These are phyloP conservation scores for Solanum bukasovii DNA, from an alignment of 257 asterid genomes.

Conservation along the genomic window DNA sequence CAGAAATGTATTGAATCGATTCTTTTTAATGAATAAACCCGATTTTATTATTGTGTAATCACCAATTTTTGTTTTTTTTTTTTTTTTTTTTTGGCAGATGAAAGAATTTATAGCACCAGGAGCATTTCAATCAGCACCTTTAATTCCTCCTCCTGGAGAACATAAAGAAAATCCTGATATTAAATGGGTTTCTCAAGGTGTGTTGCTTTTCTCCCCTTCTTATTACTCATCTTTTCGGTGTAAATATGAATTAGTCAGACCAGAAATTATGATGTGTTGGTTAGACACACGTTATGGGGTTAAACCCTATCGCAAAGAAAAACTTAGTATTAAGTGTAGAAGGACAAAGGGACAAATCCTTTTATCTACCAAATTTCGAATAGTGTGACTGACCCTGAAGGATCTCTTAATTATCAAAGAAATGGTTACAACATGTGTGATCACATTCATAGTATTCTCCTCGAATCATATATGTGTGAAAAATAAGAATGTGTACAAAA, in stretches of 20 bases:
- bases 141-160: conserved; percentile 30
- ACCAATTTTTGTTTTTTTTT: neutral
- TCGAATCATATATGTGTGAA: neutral
- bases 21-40: neutral
- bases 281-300: neutral
- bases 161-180: conserved; percentile 40
- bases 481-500: neutral
- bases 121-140: conserved; percentile 53
- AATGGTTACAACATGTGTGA: neutral
- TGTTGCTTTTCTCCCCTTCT: neutral
- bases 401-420: neutral
- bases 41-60: neutral
- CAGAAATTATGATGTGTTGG: accelerated
- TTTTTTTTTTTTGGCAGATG: conserved; percentile 36
- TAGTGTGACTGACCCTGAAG: neutral
- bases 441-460: neutral
- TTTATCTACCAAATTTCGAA: neutral
- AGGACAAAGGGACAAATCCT: neutral
- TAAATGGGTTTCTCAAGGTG: conserved; percentile 87
- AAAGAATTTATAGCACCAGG: conserved; percentile 41
- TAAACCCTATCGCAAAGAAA: neutral
- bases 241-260: neutral
- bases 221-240: accelerated
- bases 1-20: neutral
- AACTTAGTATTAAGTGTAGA: neutral